These are phyloP conservation scores for Curvularia sp. DNA, from an alignment of 2,329 filamentous ascomycete genomes.

Conservation along the genomic window DNA sequence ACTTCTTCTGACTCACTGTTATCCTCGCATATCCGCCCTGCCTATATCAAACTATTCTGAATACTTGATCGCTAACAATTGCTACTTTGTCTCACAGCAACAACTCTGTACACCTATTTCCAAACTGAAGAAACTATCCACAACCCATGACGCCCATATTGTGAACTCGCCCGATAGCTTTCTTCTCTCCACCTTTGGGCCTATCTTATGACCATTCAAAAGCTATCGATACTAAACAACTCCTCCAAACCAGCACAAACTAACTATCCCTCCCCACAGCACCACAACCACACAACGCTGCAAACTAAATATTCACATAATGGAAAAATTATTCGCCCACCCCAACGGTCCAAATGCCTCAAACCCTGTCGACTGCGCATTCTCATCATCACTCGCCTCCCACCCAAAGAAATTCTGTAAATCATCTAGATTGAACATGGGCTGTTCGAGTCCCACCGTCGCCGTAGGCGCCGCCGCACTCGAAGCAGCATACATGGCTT, in stretches of 20 bases:
- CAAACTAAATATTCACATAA: slow-evolving; percentile 23
- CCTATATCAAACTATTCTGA: background rate
- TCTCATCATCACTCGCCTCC: slow-evolving; percentile 35
- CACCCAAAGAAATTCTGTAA: slow-evolving; percentile 45
- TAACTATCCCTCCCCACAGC: too few relatives aligned
- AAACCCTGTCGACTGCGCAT: slow-evolving; percentile 38
- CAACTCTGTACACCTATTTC: background rate
- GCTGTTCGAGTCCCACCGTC: slow-evolving; percentile 26
- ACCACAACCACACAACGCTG: too few relatives aligned
- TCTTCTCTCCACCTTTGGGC: background rate
- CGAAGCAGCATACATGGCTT: slow-evolving; percentile 19
- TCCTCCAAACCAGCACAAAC: background rate
- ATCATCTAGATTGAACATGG: slow-evolving; percentile 43
- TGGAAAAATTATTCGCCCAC: slow-evolving; percentile 39
- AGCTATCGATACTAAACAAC: background rate
- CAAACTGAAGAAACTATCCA: background rate
- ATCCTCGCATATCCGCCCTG: background rate
- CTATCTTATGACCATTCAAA: too few relatives aligned
- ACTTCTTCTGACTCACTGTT: background rate
- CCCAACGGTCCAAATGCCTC: slow-evolving; percentile 41
- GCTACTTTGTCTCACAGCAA: background rate
- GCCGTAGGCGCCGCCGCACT: slow-evolving; percentile 13
- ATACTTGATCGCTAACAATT: background rate
- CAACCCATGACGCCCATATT: background rate
- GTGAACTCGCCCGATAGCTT: background rate